These are phyloP conservation scores for Wickerhamiella domercqiae DNA, from an alignment of 805 yeast genomes.

Conservation along the genomic window DNA sequence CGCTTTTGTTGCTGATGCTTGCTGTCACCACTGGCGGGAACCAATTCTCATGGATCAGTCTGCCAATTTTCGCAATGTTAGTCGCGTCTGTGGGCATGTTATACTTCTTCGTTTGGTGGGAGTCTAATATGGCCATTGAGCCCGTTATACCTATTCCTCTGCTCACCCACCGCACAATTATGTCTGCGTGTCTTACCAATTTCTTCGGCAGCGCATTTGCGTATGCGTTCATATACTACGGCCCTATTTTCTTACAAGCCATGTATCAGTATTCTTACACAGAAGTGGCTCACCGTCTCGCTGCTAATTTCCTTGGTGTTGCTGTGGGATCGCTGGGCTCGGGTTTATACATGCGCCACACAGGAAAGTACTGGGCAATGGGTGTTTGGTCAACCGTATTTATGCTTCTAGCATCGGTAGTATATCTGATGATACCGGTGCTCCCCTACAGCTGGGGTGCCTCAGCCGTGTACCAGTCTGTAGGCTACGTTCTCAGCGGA, in stretches of 20 bases:
- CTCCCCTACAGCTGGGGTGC: slow-evolving; percentile 37
- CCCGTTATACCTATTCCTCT: slow-evolving; percentile 56
- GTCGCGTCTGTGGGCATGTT: slow-evolving; percentile 23
- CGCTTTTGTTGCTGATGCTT: slow-evolving; percentile 43
- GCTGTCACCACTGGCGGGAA: slow-evolving; percentile 56
- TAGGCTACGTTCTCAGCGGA: slow-evolving; percentile 35
- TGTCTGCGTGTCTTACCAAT: slow-evolving; percentile 50
- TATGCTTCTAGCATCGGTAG: slow-evolving; percentile 33
- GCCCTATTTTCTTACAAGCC: slow-evolving; percentile 60
- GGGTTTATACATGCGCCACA: slow-evolving; percentile 49
- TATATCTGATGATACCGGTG: slow-evolving; percentile 25
- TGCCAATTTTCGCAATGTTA: slow-evolving; percentile 28
- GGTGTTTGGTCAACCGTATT: slow-evolving; percentile 30
- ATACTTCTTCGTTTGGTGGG: slow-evolving; percentile 36
- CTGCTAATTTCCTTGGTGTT: slow-evolving; percentile 47
- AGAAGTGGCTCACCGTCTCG: slow-evolving; percentile 50
- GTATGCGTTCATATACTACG: slow-evolving; percentile 47
- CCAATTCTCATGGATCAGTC: slow-evolving; percentile 31
- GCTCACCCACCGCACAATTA: slow-evolving; percentile 41
- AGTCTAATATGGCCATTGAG: slow-evolving; percentile 36
- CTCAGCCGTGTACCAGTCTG: slow-evolving; percentile 37
- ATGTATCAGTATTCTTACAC: slow-evolving; percentile 49
- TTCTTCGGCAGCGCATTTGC: slow-evolving; percentile 59
- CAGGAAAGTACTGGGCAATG: slow-evolving; percentile 47
- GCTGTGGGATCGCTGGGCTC: slow-evolving; percentile 51